Evolutionary conservation across 352 stramenopile genomes (phyloP), one percentile per base, ranked within the genome.

Genomic region (Pythium rishiriense): DNA sequence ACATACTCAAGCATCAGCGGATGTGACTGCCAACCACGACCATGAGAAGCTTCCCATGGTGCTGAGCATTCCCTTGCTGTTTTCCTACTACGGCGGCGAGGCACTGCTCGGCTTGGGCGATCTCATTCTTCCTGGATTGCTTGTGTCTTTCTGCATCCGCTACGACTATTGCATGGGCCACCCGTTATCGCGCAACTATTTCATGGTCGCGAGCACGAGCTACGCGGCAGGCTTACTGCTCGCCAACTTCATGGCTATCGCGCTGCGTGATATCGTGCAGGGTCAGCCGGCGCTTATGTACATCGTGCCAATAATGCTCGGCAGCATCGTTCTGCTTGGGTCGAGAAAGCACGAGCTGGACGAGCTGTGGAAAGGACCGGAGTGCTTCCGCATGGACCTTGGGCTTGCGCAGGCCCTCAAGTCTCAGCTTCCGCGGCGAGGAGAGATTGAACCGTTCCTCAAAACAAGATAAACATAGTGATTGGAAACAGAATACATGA

Each of bases 201-300:
- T 98, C 70, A 64, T 69, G 52, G 58, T 69, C 33, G 65, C 75
- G 0, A 72, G 65, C 4, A 69, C 83, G 10, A 80, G 87, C 3
- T 99, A 98, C 70, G 93, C 93, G 7, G 72, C 92, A 9, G 93
- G 93, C 1, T 75, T 99, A 35, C 69, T 96, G 53, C 85, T 96
- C 68, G 96, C 96, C 15, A 98, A 98, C 76, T 61, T 85, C 10
- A 89, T 89, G 79, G 93, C 95, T 0, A 91, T 98, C 31, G 88
- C 96, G 47, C 59, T 98, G 0, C 95, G 96, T 68, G 54, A 86
- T 42, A 84, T 98, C 52, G 71, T 91, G 11, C 68, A 74, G 6
- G 94, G 96, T 10, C 96, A 99, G 64, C 96, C 94, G 10, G 96
- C 96, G 25, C 77, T 99, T 10, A 89, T 99, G 76, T 99, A 99